These are phyloP conservation scores for Avena eriantha DNA, from an alignment of 176 grass and related monocot genomes.

Conservation along the genomic window DNA sequence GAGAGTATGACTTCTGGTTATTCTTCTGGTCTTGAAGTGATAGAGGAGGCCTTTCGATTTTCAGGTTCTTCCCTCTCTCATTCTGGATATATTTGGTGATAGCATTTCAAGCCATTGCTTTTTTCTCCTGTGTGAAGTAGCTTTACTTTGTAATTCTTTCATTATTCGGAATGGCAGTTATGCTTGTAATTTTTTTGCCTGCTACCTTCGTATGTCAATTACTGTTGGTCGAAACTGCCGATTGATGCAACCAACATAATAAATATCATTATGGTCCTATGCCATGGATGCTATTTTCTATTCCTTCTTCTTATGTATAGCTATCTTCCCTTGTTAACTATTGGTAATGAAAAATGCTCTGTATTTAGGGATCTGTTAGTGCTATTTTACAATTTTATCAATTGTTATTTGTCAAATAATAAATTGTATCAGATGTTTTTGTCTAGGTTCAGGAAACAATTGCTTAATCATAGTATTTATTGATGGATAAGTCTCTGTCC, in stretches of 20 bases:
- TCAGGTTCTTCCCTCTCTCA: slow-evolving; percentile 60
- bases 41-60: slow-evolving; percentile 76
- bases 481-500: no score
- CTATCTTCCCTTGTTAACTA: slow-evolving; percentile 5
- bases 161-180: not conserved
- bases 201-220: not conserved
- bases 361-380: not conserved
- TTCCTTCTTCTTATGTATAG: not conserved
- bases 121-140: not conserved
- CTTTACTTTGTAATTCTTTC: slow-evolving; percentile 1
- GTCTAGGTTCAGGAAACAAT: not conserved
- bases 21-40: slow-evolving; percentile 75
- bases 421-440: not conserved
- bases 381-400: slow-evolving; percentile 2
- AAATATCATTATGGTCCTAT: not conserved
- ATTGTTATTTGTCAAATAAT: slow-evolving; percentile 28
- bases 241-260: not conserved
- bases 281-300: not conserved
- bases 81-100: slow-evolving; percentile 25
- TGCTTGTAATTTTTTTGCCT: not conserved
- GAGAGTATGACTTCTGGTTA: slow-evolving; percentile 81
- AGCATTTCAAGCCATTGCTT: slow-evolving; percentile 15
- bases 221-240: slow-evolving; percentile 1
- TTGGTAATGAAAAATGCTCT: slow-evolving; percentile 3
- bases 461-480: no score